Percentiles rank a stretch among this genome's conserved stretches.
Conservation (phyloP, 345 rosid genomes). For the Lenwebbia sp. region DNA sequence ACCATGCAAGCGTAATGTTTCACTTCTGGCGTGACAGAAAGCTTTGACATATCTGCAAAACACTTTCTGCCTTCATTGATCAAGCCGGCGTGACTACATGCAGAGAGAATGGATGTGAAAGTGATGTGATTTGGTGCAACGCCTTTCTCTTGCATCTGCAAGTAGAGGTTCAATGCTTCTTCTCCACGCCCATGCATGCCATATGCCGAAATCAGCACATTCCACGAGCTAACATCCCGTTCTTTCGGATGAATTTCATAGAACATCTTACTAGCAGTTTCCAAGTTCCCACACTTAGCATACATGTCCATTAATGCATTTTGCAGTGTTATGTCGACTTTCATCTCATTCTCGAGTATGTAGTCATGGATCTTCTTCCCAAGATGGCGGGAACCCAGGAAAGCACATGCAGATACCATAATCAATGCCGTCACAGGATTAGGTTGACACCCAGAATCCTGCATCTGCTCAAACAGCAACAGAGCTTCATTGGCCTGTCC, state of each 20-base stretch:
- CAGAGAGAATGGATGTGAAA: conserved; percentile 54
- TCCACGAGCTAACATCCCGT: conserved; percentile 63
- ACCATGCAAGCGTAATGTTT: conserved; percentile 77
- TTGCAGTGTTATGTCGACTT: conserved; percentile 39
- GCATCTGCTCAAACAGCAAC: conserved; percentile 55
- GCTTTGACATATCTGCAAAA: conserved; percentile 19
- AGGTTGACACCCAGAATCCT: conserved; percentile 28
- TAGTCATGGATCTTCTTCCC: conserved; percentile 56
- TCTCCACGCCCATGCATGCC: conserved; percentile 70
- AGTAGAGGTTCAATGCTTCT: conserved; percentile 45
- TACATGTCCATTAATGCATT: conserved; percentile 73
- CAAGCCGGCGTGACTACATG: conserved; percentile 75
- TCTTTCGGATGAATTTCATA: conserved; percentile 27
- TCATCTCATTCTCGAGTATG: conserved; percentile 29
- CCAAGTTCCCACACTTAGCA: conserved; percentile 64
- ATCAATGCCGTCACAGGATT: conserved; percentile 54
- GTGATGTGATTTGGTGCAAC: conserved; percentile 45
- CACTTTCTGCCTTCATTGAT: conserved; percentile 50
- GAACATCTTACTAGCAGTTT: conserved; percentile 42
- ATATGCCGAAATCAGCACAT: conserved; percentile 61
- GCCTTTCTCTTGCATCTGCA: conserved; percentile 34
- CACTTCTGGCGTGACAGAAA: conserved; percentile 29
- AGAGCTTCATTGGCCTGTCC: conserved; percentile 50
- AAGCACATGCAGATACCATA: conserved; percentile 69
- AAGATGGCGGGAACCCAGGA: conserved; percentile 49